Base-by-base conservation (phyloP, 1,284 basidiomycete species). In the Anthracocystis walkeri region DNA sequence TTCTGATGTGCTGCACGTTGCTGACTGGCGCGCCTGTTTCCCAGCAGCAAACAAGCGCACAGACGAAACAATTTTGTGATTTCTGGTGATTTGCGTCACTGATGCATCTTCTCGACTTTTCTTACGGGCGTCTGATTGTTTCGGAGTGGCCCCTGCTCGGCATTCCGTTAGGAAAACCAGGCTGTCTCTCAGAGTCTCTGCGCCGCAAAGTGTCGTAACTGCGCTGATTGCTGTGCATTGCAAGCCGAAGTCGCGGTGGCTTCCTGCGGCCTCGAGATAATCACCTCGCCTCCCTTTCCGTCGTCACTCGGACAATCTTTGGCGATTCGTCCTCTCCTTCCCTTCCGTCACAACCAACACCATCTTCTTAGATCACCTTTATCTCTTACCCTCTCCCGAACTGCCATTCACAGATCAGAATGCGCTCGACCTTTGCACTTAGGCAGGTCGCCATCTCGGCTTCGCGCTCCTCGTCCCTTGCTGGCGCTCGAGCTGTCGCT, bases 381-480 rank as follows among this genome's bases (percentile, higher is more conserved):
- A 16, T 14, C 21, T 27, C 25, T 18, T 7, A 20, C 31, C 46
- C 44, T 49, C 16, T 42, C 21, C 41, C 21, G 5, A 7, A 12
- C 21, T 42, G 20, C 5, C 35, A 12, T 27, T 18, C 11, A n/a
- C 31, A 29, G 4, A 51, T 21, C 62, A 75, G 49, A 51, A 70
- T 75, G 73, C 73, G 73, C 44, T 66, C 73, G 16, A 66, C 73
- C 12, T 58, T 67, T 40, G 60, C 64, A 40, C 64, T 75, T 11
- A 66, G 73, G 57, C 73, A 75, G 42, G 27, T 76, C 21, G 65
- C 74, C 46, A 52, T 63, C 40, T 65, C 72, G 58, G 72, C 72
- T 29, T 65, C 66, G 41, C 72, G 66, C 54, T 58, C 65, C n/a
- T 71, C 68, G 35, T 48, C 50, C 58, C 55, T 65, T 14, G 51